phyloP scores from a whole-genome alignment of 1,139 yeast genomes.

The Scheffersomyces insectosa region DNA sequence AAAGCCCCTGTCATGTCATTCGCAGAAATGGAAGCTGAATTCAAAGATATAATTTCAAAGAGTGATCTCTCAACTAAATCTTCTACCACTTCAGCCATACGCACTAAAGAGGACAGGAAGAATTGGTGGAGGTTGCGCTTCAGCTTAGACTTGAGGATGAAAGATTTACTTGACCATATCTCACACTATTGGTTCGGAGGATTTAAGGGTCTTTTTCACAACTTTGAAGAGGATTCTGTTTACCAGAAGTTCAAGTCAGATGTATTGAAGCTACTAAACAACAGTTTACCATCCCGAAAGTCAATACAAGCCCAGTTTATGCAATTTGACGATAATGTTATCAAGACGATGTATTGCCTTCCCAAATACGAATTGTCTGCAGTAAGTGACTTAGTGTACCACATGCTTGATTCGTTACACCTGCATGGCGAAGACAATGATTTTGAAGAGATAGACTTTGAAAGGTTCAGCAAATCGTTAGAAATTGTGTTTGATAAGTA shows the following conservation, averaged over 20 bases:
- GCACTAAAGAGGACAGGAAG: constrained; percentile 62
- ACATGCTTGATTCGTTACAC: constrained; percentile 57
- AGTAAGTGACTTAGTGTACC: constrained; percentile 65
- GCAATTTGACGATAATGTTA: constrained; percentile 50
- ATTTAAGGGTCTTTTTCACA: constrained; percentile 60
- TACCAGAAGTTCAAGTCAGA: constrained; percentile 37
- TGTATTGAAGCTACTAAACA: constrained; percentile 31
- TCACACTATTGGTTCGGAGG: constrained; percentile 84
- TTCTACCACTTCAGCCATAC: constrained; percentile 49
- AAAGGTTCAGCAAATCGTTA: constrained; percentile 39
- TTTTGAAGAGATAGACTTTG: constrained; percentile 64
- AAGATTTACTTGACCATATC: constrained; percentile 54
- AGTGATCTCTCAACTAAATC: constrained; percentile 64
- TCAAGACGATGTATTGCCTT: constrained; percentile 54
- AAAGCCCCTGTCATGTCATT: constrained; percentile 38
- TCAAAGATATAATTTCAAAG: constrained; percentile 52
- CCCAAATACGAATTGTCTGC: constrained; percentile 31
- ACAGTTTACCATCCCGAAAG: constrained; percentile 40
- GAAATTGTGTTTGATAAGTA: constrained; percentile 40
- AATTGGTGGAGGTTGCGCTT: constrained; percentile 80
- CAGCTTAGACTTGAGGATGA: constrained; percentile 57
- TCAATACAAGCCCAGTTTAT: constrained; percentile 18
- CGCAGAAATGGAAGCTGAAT: constrained; percentile 42
- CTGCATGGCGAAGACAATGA: constrained; percentile 67
- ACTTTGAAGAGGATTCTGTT: constrained; percentile 22